Base-by-base conservation (phyloP, 495 filamentous ascomycete genomes). In the Usnea hakonensis region DNA sequence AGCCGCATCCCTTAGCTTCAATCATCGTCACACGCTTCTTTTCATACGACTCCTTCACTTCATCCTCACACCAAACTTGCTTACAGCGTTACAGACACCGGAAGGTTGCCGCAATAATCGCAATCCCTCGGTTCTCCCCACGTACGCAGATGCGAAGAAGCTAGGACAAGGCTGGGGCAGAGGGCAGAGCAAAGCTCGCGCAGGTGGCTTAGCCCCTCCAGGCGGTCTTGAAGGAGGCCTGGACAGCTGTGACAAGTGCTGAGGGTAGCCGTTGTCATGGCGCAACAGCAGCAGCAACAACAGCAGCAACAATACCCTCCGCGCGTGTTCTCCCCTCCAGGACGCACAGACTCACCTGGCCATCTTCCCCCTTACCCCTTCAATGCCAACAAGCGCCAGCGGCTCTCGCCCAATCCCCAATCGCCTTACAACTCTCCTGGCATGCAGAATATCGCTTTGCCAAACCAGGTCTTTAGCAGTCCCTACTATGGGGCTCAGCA, bases 361-460 rank as follows among this genome's bases (percentile, higher is more conserved):
- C 76, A 3, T 77, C 75, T 19, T 70, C 73, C 63, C 69, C 73
- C 63, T 74, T 73, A 68, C 60, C 70, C 71, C 30, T 71, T 81
- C 52, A 86, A 85, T 21, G 80, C 83, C 0, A 83, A 74, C 57
- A 89, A 95, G 73, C 81, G 88, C 52, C 83, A 83, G 60, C 84
- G 84, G 26, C 75, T 90, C 17, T 90, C 88, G 32, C 84, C 88
- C 30, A 82, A 83, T 50, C 84, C 86, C 57, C 74, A 76, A 30
- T 80, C 79, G 44, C 77, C 82, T 57, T 79, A 83, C 65, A 71
- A 70, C 30, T 76, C 77, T 36, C 80, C 83, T 35, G 79, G 74
- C 64, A 79, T 83, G 59, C 70, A 72, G 36, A 63, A 78, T 72
- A 30, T 71, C 75, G 41, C 76, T 21, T 55, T 69, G 4, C 68